Evolutionary conservation across 192 early-diverging fungal species (phyloP), one percentile per base, ranked within the genome.

Genomic region (Gigaspora rosea): DNA sequence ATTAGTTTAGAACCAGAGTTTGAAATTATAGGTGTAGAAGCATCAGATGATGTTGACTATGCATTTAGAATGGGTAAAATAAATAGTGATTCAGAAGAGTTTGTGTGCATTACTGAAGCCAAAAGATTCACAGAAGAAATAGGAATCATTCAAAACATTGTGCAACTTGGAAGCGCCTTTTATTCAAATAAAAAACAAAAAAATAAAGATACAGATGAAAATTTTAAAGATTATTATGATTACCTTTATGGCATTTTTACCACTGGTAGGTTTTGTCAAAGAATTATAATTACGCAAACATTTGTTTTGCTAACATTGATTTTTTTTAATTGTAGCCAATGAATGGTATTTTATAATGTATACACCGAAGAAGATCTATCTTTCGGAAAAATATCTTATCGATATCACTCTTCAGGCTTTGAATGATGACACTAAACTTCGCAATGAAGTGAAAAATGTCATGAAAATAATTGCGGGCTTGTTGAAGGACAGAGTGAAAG

Each of bases 391-490:
- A 5, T 52, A 52, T 52, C 51, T 15, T 2, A 52, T 52, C 27
- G 6, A 52, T 0, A 52, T 13, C 15, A n/a, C 5, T 4, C n/a
- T 65, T 2, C 46, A 18, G 13, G 4, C n/a, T n/a, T n/a, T n/a
- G n/a, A n/a, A n/a, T n/a, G n/a, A 65, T 65, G 8, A 41, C 22
- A 36, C 48, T 8, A 22, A 50, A 51, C 52, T 71, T 33, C n/a
- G 18, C 8, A 32, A 52, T 13, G 48, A 8, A 13, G n/a, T 71
- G 16, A 71, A 51, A 71, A 54, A 50, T 15, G 48, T 71, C 16
- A 54, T 71, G 52, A n/a, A 71, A 9, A n/a, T 71, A 32, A 71
- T 71, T 41, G 50, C 52, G 8, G 69, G 69, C 16, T 71, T 71
- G 47, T 52, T 71, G n/a, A 52, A 71, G 69, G 16, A 71, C 32